Percentiles rank a stretch among this genome's conserved stretches.
Evolutionary conservation across 805 yeast species (phyloP).

Genomic region (Blastobotrys mokoenaii): DNA sequence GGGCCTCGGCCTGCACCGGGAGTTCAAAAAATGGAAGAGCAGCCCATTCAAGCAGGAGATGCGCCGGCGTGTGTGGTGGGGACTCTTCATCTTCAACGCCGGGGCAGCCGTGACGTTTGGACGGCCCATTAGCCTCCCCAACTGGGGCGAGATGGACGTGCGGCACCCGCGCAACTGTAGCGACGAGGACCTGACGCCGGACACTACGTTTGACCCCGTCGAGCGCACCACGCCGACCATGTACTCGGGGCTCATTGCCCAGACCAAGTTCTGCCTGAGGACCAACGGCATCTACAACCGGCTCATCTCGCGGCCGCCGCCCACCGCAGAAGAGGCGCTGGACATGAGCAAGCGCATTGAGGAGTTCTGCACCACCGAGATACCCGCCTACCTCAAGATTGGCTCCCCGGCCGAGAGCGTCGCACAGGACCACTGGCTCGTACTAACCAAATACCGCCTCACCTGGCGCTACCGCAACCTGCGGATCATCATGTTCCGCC

Average conservation of each 20-base stretch:
- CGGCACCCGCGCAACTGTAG: constrained; percentile 42
- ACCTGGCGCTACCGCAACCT: constrained; percentile 53
- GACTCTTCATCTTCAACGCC: constrained; percentile 52
- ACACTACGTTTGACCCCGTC: constrained; percentile 19
- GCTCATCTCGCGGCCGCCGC: constrained; percentile 39
- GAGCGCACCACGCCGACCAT: constrained; percentile 37
- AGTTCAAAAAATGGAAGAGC: constrained; percentile 36
- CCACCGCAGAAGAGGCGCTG: constrained; percentile 43
- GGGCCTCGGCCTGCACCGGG: constrained; percentile 54
- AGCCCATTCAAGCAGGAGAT: constrained; percentile 42
- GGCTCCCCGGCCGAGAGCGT: constrained; percentile 14
- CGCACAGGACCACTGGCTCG: constrained; percentile 42
- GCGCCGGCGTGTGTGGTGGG: constrained; percentile 63
- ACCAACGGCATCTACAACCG: constrained; percentile 43
- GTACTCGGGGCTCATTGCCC: constrained; percentile 51
- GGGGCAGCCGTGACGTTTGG: constrained; percentile 60
- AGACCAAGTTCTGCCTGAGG: constrained; percentile 40
- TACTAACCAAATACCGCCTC: constrained; percentile 43
- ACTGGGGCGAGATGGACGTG: constrained; percentile 39
- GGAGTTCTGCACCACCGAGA: constrained; percentile 30
- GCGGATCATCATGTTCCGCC: constrained; percentile 46
- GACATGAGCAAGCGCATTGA: constrained; percentile 37
- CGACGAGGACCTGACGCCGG: constrained; percentile 33
- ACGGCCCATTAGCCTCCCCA: constrained; percentile 50
- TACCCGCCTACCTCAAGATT: constrained; percentile 40